Conservation (phyloP, 2,329 filamentous ascomycete genomes). For the Hyphodiscus sp. region DNA sequence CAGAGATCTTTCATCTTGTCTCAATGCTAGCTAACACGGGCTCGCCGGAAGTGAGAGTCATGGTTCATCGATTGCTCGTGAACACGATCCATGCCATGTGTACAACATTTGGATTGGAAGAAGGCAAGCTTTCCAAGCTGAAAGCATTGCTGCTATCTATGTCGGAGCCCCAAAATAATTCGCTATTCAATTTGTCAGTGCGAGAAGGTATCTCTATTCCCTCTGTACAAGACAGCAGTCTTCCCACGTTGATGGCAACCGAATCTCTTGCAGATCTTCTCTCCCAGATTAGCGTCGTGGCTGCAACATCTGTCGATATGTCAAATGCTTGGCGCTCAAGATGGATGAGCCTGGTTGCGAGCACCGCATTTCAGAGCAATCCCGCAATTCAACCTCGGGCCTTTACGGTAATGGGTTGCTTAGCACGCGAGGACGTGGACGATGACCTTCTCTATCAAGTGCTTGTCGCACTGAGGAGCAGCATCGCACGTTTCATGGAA, state of each 20-base stretch:
- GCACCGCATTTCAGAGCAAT: constrained; percentile 67
- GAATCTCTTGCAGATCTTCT: constrained; percentile 56
- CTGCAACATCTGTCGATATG: constrained; percentile 57
- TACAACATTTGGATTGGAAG: constrained; percentile 58
- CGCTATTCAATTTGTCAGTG: constrained; percentile 44
- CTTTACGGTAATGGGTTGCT: constrained; percentile 65
- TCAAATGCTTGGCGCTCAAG: constrained; percentile 64
- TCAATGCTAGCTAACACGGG: constrained; percentile 66
- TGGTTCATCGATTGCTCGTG: constrained; percentile 57
- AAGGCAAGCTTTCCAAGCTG: constrained; percentile 39
- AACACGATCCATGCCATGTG: constrained; percentile 64
- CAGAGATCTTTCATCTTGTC: constrained; percentile 64
- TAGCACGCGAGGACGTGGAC: constrained; percentile 65
- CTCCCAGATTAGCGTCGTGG: constrained; percentile 57
- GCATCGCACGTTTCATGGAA: constrained; percentile 57
- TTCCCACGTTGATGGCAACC: constrained; percentile 36
- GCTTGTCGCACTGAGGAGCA: constrained; percentile 59
- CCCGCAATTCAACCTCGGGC: constrained; percentile 63
- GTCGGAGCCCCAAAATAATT: constrained; percentile 52
- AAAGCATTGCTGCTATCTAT: constrained; percentile 50
- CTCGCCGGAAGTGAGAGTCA: constrained; percentile 45
- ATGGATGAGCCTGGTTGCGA: constrained; percentile 69
- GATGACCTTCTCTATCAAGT: constrained; percentile 67
- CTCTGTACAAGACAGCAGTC: constrained; percentile 45
- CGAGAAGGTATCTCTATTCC: constrained; percentile 50